Evolutionary conservation across 352 stramenopile genomes (phyloP), one percentile per base, ranked within the genome.

Genomic region (Lagenidium sp.): DNA sequence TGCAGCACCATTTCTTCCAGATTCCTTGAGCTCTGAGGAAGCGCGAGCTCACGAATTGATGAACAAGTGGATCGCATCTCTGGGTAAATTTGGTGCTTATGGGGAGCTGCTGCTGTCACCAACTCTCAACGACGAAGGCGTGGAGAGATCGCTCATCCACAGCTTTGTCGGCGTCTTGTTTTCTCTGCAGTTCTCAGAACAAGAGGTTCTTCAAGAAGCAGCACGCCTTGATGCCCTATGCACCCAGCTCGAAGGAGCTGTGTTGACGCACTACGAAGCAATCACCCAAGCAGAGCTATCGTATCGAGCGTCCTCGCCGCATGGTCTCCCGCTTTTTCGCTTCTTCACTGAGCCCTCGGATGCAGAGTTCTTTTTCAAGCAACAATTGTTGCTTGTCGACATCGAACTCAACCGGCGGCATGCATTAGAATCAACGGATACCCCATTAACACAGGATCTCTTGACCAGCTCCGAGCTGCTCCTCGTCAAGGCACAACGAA

Each of bases 121-220:
- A 5, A 74, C 65, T 11, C 50, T 84, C 0, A 54, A 87, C 18
- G 55, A 70, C 21, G 67, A 80, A 4, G 39, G 43, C 4, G 67
- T 59, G 22, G 71, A 87, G 36, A 44, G 54, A 8, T 44, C 49
- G 1, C 44, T 84, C 0, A 63, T 85, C 0, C 68, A 68, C 6
- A 82, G 47, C 21, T 87, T 83, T 22, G 74, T 76, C 0, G 71
- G 71, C 4, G 47, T 85, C 28, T 44, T 87, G 1, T 84, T 69
- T 30, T 80, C 66, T 4, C 53, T 87, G 6, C 42, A 63, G 1
- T 66, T 83, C 6, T 26, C 57, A 0, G 21, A 61, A 2, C 44
- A 64, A 4, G 65, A 68, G 7, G 51, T 82, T 4, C 19, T 69
- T 7, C 29, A 40, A 4, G 60, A 79, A 36, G 68, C 59, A 0